Evolutionary conservation across 371 early-diverging fungal species (phyloP).

Genomic region (Encephalitozoon intestinalis): DNA sequence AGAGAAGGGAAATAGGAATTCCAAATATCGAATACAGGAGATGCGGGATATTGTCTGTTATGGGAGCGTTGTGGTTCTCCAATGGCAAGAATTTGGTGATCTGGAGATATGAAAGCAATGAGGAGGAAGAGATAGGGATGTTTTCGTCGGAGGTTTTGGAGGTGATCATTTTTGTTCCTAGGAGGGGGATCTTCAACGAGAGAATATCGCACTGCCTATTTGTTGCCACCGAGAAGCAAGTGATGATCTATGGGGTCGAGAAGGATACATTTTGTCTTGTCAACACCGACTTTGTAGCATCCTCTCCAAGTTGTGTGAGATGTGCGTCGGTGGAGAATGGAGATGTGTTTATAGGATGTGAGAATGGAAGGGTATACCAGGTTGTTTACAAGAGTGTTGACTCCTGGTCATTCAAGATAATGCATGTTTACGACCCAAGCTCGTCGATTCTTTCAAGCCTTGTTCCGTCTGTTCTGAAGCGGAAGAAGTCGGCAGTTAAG

Average conservation of each 20-base stretch:
- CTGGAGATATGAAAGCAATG: slow-evolving; percentile 34
- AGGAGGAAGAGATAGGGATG: slow-evolving; percentile 17
- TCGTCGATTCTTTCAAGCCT: slow-evolving; percentile 20
- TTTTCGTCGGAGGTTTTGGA: slow-evolving; percentile 17
- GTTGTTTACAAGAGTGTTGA: slow-evolving; percentile 34
- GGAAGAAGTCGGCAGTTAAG: slow-evolving; percentile 18
- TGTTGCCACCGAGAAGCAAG: slow-evolving; percentile 41
- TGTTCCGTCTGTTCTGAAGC: slow-evolving; percentile 25
- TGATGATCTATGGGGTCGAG: slow-evolving; percentile 50
- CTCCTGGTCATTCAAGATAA: slow-evolving; percentile 28
- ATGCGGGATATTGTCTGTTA: slow-evolving; percentile 38
- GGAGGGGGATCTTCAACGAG: slow-evolving; percentile 34
- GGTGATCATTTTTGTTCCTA: slow-evolving; percentile 37
- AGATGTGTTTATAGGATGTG: slow-evolving; percentile 44
- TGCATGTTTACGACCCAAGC: slow-evolving; percentile 36
- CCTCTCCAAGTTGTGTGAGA: background rate
- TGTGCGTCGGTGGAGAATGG: slow-evolving; percentile 20
- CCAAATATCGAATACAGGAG: slow-evolving; percentile 15
- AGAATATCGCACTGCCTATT: slow-evolving; percentile 37
- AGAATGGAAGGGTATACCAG: slow-evolving; percentile 46
- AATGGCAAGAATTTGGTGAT: slow-evolving; percentile 26
- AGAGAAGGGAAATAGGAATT: slow-evolving; percentile 28
- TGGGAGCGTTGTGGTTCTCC: slow-evolving; percentile 38
- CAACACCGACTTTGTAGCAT: slow-evolving; percentile 35
- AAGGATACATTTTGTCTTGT: slow-evolving; percentile 22